Base-by-base conservation (phyloP, 768 basidiomycete species). In the Trametes coccinea region DNA sequence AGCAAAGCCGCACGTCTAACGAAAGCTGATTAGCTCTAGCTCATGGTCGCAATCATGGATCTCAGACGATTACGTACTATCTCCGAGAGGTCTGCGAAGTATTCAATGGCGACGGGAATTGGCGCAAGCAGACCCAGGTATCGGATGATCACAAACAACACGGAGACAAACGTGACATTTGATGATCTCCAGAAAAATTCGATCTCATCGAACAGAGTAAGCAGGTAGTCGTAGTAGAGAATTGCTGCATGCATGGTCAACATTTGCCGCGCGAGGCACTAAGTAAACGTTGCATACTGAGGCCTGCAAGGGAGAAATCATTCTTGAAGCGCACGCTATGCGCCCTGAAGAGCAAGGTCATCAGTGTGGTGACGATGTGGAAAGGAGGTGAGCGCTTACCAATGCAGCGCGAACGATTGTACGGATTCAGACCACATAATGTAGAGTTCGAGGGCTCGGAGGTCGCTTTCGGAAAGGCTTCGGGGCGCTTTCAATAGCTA, bases 131-230 rank as follows among this genome's bases (percentile, higher is more conserved):
- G 16, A 13, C 69, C 66, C 3, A 60, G 30, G 33, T 73, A 73
- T 2, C 72, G 63, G 37, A 65, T 66, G 17, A 64, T 29, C 9
- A 70, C 61, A 49, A 71, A 73, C 1, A 71, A 8, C 2, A 56
- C 29, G 14, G 70, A 70, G 3, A 64, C 61, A 43, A 60, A 55
- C 1, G 56, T 64, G 60, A 65, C 33, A 8, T 53, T 57, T 27
- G 58, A 47, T 6, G 58, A 53, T 10, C 54, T 66, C 83, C 84
- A 84, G 69, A 80, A 81, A n/a, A 73, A 69, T 31, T 77, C 74
- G 9, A 81, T 71, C 62, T 85, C 84, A 34, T 59, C 57, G 2
- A 66, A 50, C 6, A 84, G 63, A 0, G 84, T 85, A 40, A 82
- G 67, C 34, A 74, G 39, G 61, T 81, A 82, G 52, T 84, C 84